Percentiles rank a stretch among this genome's conserved stretches.
These are phyloP conservation scores for Pseudogymnoascus sp. DNA, from an alignment of 2,329 filamentous ascomycete genomes.

Conservation along the genomic window DNA sequence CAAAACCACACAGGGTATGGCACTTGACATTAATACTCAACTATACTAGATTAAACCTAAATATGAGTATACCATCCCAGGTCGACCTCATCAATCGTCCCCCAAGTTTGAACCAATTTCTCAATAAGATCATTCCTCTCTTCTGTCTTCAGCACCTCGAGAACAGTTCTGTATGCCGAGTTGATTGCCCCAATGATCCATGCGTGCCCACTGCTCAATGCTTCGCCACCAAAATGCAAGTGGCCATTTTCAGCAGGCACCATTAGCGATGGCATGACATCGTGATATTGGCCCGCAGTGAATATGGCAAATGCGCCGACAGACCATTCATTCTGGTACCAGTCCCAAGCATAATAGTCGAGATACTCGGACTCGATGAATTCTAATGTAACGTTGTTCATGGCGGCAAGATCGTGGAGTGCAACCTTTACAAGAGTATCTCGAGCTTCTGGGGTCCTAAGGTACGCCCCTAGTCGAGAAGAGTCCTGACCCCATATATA, in stretches of 20 bases:
- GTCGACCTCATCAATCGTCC: not conserved
- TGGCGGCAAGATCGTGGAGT: conserved; percentile 21
- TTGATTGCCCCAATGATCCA: conserved; percentile 36
- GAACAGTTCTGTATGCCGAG: conserved; percentile 25
- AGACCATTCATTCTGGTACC: conserved; percentile 30
- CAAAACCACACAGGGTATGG: too few relatives aligned
- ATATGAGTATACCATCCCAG: not conserved
- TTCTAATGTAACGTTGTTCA: conserved; percentile 17
- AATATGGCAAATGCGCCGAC: conserved; percentile 36
- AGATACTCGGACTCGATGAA: conserved; percentile 9
- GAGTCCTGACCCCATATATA: conserved; percentile 34
- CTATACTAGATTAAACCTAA: not conserved
- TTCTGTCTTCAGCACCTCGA: conserved; percentile 11
- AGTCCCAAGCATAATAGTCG: conserved; percentile 32
- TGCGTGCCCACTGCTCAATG: conserved; percentile 31
- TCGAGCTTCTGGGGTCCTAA: conserved; percentile 16
- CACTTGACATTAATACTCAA: not conserved
- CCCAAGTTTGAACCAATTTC: not conserved
- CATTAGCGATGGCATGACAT: conserved; percentile 29
- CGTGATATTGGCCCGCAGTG: conserved; percentile 34
- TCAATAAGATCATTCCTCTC: not conserved
- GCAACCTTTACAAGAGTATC: conserved; percentile 21
- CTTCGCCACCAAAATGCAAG: conserved; percentile 33
- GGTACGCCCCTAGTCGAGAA: conserved; percentile 24
- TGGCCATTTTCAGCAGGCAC: conserved; percentile 23